phyloP scores from a whole-genome alignment of 2,329 filamentous ascomycete genomes.

The Myriangium duriaei region DNA sequence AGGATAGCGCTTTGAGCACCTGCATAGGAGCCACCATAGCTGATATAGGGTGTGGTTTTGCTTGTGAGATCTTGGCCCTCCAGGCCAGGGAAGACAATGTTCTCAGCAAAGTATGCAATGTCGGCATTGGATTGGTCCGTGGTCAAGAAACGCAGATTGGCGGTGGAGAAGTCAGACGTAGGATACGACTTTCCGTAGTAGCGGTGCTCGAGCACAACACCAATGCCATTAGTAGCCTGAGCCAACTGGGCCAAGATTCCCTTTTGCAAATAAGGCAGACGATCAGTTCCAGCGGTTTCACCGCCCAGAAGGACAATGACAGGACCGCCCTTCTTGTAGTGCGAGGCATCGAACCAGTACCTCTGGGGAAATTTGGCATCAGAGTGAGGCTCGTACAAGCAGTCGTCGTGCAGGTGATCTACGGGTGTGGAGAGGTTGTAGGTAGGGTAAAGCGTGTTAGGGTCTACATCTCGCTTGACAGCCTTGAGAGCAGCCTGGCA shows the following conservation, averaged over 20 bases:
- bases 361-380: constrained; percentile 55
- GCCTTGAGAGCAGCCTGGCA: neutral
- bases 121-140: constrained; percentile 77
- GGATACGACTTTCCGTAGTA: constrained; percentile 76
- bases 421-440: constrained; percentile 47
- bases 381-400: constrained; percentile 63
- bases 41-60: constrained; percentile 55
- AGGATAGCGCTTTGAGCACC: constrained; percentile 68
- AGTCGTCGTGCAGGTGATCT: constrained; percentile 76
- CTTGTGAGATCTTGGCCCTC: constrained; percentile 56
- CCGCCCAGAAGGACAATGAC: constrained; percentile 66
- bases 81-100: constrained; percentile 58
- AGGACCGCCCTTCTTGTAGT: constrained; percentile 66
- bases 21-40: constrained; percentile 75
- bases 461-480: constrained; percentile 20
- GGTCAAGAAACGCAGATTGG: constrained; percentile 67
- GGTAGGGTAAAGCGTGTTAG: constrained; percentile 31
- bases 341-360: constrained; percentile 71
- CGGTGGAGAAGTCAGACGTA: constrained; percentile 49
- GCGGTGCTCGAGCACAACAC: constrained; percentile 72
- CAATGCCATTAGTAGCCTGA: constrained; percentile 59
- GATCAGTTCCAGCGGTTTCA: constrained; percentile 51
- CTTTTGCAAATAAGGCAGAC: constrained; percentile 61
- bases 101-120: constrained; percentile 64
- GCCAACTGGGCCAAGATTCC: constrained; percentile 62